Evolutionary conservation across 352 stramenopile species (phyloP).

Genomic region (Globisporangium middletonii): DNA sequence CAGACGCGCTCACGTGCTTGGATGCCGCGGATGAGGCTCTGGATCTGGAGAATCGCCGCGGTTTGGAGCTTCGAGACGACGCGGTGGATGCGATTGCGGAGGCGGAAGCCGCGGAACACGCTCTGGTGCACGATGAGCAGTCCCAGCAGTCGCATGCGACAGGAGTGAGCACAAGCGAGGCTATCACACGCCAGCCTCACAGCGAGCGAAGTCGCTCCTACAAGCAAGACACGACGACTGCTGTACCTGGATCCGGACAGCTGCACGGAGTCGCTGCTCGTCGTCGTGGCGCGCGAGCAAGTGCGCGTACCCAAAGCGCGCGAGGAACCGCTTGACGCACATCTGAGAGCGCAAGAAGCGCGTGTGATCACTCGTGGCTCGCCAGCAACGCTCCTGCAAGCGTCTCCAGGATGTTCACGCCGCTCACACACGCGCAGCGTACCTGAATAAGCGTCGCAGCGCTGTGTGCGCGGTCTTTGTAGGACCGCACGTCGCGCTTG

Average conservation of each 20-base stretch:
- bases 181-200: no score
- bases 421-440: no score
- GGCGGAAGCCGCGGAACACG: slow-evolving; percentile 32
- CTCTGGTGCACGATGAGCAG: slow-evolving; percentile 13
- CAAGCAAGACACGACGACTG: not conserved
- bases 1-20: slow-evolving; percentile 43
- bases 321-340: slow-evolving; percentile 46
- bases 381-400: no score
- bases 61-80: slow-evolving; percentile 35
- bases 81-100: slow-evolving; percentile 34
- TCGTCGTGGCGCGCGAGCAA: slow-evolving; percentile 35
- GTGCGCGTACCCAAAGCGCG: slow-evolving; percentile 31
- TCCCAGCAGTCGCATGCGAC: no score
- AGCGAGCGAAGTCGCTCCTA: no score
- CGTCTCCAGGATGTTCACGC: no score
- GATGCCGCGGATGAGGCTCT: slow-evolving; percentile 46
- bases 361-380: no score
- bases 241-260: slow-evolving; percentile 46
- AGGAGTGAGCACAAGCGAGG: no score
- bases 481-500: slow-evolving; percentile 35
- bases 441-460: slow-evolving; percentile 48
- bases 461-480: slow-evolving; percentile 29
- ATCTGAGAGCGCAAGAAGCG: slow-evolving; percentile 10
- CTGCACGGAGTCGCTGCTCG: slow-evolving; percentile 29
- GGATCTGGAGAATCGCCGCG: slow-evolving; percentile 44